Conservation (phyloP, 345 rosid species). For the Salix suchowensis region DNA sequence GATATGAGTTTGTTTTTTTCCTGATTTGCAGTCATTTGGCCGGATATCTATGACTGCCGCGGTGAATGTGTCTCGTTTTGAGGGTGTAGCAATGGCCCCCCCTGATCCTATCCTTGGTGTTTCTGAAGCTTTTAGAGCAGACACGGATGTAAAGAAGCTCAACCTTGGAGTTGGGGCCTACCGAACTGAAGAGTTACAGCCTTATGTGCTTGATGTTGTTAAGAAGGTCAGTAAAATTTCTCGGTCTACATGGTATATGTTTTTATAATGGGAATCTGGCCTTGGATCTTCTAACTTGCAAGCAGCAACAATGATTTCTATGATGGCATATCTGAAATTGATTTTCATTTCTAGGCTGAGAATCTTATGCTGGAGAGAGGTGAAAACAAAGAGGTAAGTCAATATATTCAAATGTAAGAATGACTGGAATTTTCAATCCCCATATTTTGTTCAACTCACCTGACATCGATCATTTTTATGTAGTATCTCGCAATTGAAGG, state of each 20-base stretch:
- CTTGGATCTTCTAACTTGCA: not conserved
- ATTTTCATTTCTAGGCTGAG: constrained; percentile 56
- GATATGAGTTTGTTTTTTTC: constrained; percentile 6
- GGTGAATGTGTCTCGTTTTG: constrained; percentile 72
- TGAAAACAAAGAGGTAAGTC: constrained; percentile 87
- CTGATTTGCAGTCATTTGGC: constrained; percentile 51
- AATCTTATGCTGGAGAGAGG: constrained; percentile 83
- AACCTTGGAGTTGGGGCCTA: constrained; percentile 99
- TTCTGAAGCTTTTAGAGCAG: constrained; percentile 90
- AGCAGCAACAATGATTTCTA: constrained; percentile 1
- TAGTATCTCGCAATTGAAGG: constrained; percentile 99
- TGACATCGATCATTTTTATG: constrained; percentile 16
- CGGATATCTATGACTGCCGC: constrained; percentile 61
- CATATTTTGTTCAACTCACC: not conserved
- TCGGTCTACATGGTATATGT: not conserved
- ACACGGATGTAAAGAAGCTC: constrained; percentile 71
- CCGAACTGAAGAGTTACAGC: constrained; percentile 86
- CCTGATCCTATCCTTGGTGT: constrained; percentile 99
- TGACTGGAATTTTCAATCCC: not conserved
- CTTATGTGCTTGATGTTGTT: constrained; percentile 93
- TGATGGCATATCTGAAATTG: not conserved
- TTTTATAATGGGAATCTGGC: not conserved
- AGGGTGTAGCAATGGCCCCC: constrained; percentile 86
- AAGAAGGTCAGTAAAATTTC: constrained; percentile 54
- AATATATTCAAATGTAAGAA: constrained; percentile 5